These are phyloP conservation scores for Corchorus olitorius DNA, from an alignment of 345 rosid species.

Conservation along the genomic window DNA sequence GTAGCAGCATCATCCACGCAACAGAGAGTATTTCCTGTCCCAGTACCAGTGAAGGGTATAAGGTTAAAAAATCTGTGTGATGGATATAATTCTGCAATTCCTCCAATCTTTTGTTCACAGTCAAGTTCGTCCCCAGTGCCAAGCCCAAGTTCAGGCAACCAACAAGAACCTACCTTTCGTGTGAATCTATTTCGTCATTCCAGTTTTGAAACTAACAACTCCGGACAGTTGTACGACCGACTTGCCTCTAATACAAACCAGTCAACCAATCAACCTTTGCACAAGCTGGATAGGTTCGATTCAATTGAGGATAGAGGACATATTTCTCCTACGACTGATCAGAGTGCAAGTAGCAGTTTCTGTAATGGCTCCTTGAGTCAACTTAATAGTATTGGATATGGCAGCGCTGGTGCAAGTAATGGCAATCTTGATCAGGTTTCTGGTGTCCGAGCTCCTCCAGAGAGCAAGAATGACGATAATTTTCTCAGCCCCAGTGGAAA, in stretches of 20 bases:
- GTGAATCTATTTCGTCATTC: constrained; percentile 42
- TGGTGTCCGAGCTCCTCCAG: constrained; percentile 39
- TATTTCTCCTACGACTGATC: constrained; percentile 55
- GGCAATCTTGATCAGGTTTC: constrained; percentile 50
- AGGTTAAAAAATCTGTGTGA: constrained; percentile 37
- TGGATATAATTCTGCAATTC: constrained; percentile 42
- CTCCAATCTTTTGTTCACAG: constrained; percentile 37
- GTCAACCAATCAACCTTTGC: constrained; percentile 33
- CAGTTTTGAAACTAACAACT: constrained; percentile 38
- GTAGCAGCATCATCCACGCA: constrained; percentile 43
- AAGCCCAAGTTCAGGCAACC: constrained; percentile 62
- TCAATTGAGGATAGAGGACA: constrained; percentile 55
- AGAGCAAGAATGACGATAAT: constrained; percentile 55
- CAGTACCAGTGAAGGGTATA: constrained; percentile 46
- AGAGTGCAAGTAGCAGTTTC: constrained; percentile 65
- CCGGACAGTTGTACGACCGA: constrained; percentile 40
- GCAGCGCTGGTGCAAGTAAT: constrained; percentile 52
- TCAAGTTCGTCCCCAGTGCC: constrained; percentile 44
- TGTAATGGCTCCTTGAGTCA: constrained; percentile 53
- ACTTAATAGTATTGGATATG: constrained; percentile 47
- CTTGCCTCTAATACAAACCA: constrained; percentile 40
- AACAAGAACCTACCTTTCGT: constrained; percentile 45
- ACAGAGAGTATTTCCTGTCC: constrained; percentile 47
- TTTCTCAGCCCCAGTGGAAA: constrained; percentile 35
- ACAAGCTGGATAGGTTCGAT: constrained; percentile 37